Percentiles rank a stretch among this genome's conserved stretches.
phyloP scores from a whole-genome alignment of 257 asterid genomes.

The Solanum ossicruentum region DNA sequence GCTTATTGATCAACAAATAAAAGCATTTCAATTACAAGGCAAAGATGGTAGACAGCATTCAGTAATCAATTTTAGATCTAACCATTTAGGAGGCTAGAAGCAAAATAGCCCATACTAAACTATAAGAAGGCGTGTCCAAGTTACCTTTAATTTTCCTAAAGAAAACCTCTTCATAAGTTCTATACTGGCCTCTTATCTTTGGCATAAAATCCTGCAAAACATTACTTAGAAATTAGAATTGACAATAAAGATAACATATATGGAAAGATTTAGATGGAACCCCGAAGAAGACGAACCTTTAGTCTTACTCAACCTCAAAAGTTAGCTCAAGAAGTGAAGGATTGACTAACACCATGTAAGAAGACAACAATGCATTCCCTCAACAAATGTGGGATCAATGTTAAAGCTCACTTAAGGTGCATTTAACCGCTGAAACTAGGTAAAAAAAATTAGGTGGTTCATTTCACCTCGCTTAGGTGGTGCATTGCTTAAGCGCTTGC shows the following conservation, averaged over 20 bases:
- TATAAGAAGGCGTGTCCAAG: not conserved
- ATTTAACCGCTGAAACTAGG: not conserved
- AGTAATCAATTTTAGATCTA: not conserved
- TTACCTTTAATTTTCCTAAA: constrained; percentile 58
- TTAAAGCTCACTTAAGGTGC: not conserved
- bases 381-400: not conserved
- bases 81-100: not conserved
- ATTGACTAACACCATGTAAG: not conserved
- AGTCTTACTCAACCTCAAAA: not conserved
- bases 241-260: not conserved
- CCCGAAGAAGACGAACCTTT: not conserved
- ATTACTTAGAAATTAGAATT: not conserved
- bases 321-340: not conserved
- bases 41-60: not conserved
- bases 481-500: not conserved
- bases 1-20: not conserved
- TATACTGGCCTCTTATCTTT: constrained; percentile 43
- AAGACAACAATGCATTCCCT: not conserved
- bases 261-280: not conserved
- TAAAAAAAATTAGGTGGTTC: not conserved
- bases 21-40: not conserved
- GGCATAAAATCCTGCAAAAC: constrained; percentile 61
- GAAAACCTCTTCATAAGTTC: constrained; percentile 63
- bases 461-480: not conserved
- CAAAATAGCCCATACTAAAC: not conserved